Percentiles rank a stretch among this genome's conserved stretches.
Evolutionary conservation across 495 filamentous ascomycete genomes (phyloP).

Genomic region (Podospora fimiseda): DNA sequence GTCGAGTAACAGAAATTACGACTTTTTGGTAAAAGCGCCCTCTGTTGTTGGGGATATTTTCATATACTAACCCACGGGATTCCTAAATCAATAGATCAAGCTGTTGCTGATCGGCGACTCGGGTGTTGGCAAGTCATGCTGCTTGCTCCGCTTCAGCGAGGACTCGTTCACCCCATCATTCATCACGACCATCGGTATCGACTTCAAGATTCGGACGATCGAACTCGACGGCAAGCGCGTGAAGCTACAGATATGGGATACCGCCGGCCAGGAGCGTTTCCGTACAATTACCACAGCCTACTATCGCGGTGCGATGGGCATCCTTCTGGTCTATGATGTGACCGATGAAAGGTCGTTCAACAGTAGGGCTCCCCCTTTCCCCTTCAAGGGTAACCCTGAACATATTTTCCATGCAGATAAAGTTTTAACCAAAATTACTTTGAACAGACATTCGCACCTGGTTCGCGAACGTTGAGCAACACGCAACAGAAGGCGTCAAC

Average conservation of each 20-base stretch:
- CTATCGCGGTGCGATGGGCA: slow-evolving; percentile 97
- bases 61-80: too few relatives aligned
- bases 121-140: slow-evolving; percentile 97
- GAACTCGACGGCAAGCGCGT: slow-evolving; percentile 97
- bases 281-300: slow-evolving; percentile 98
- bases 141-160: slow-evolving; percentile 95
- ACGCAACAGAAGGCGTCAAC: slow-evolving; percentile 98
- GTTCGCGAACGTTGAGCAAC: slow-evolving; percentile 99
- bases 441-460: slow-evolving; percentile 94
- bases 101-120: slow-evolving; percentile 97
- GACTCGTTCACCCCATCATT: slow-evolving; percentile 98
- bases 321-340: slow-evolving; percentile 96
- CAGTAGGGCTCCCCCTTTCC: slow-evolving; percentile 54
- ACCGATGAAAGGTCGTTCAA: slow-evolving; percentile 96
- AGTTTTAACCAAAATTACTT: too few relatives aligned
- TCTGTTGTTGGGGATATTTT: slow-evolving; percentile 3
- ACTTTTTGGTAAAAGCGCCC: slow-evolving; percentile 72
- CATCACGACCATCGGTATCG: slow-evolving; percentile 99
- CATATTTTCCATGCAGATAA: too few relatives aligned
- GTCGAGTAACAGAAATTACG: slow-evolving; percentile 96
- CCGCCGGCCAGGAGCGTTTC: slow-evolving; percentile 95
- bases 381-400: too few relatives aligned
- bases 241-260: slow-evolving; percentile 99
- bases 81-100: slow-evolving; percentile 81
- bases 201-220: slow-evolving; percentile 99